Evolutionary conservation across 768 basidiomycete species (phyloP).

Genomic region (Phlegmacium glaucopus): DNA sequence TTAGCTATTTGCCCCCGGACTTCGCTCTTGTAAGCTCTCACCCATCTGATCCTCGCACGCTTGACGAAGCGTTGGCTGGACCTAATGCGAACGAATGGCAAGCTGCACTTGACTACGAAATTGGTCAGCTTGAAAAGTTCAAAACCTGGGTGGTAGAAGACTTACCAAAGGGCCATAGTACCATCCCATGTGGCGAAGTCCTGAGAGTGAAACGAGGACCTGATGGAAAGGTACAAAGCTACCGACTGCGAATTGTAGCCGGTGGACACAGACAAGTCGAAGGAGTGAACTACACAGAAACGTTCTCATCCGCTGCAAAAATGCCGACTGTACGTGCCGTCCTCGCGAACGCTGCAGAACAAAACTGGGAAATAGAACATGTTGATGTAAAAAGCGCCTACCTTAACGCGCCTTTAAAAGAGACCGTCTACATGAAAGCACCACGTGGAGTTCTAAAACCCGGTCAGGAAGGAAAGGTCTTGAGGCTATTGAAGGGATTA

Average conservation of each 20-base stretch:
- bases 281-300: conserved; percentile 27
- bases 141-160: conserved; percentile 26
- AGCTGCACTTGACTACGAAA: conserved; percentile 21
- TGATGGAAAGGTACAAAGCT: conserved; percentile 24
- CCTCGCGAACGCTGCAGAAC: conserved; percentile 31
- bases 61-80: conserved; percentile 6
- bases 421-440: conserved; percentile 38
- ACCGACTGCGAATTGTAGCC: conserved; percentile 32
- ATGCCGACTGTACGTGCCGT: conserved; percentile 26
- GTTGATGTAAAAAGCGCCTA: conserved; percentile 40
- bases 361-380: conserved; percentile 32
- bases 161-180: conserved; percentile 17
- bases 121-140: conserved; percentile 22
- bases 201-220: conserved; percentile 32
- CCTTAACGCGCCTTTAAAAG: conserved; percentile 24
- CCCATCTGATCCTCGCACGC: neutral
- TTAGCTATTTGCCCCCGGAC: conserved; percentile 1
- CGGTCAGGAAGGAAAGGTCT: conserved; percentile 19
- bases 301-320: conserved; percentile 26
- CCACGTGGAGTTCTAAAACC: conserved; percentile 27
- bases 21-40: neutral
- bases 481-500: conserved; percentile 20
- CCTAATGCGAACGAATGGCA: conserved; percentile 15
- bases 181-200: conserved; percentile 29
- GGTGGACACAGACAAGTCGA: conserved; percentile 35